Percentiles rank a stretch among this genome's conserved stretches.
Evolutionary conservation across 441 rosid genomes (phyloP).

Genomic region (Jatropha multifida): DNA sequence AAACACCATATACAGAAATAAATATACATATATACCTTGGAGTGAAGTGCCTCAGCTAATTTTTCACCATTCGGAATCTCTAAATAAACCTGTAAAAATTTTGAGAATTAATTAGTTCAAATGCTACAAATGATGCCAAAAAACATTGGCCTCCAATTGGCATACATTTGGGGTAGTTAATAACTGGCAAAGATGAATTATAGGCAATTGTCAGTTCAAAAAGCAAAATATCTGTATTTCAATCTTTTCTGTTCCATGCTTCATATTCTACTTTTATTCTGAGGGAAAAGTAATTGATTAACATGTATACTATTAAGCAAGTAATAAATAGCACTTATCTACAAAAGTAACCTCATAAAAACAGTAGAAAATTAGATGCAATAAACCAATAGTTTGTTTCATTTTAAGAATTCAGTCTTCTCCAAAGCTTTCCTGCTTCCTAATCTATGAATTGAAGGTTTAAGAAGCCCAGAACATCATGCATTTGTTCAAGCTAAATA

Average conservation of each 20-base stretch:
- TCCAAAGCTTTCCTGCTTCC: neutral
- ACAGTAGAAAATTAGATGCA: neutral
- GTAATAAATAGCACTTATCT: neutral
- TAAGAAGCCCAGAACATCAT: neutral
- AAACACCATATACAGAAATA: neutral
- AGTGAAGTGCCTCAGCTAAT: conserved; percentile 82
- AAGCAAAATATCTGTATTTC: neutral
- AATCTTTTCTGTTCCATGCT: neutral
- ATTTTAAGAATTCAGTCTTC: neutral
- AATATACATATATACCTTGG: conserved; percentile 49
- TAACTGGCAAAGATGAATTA: neutral
- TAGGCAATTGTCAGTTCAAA: neutral
- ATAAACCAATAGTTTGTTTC: conserved; percentile 1
- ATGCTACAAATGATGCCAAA: neutral
- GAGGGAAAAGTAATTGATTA: neutral
- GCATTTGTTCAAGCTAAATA: neutral
- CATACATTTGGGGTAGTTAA: neutral
- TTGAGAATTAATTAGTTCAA: conserved; percentile 9
- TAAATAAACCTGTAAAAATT: conserved; percentile 66
- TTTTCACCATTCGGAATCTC: conserved; percentile 81
- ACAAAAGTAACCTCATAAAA: neutral
- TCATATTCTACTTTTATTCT: neutral
- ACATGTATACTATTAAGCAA: neutral
- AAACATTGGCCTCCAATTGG: neutral
- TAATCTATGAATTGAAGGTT: neutral